phyloP scores from a whole-genome alignment of 805 yeast genomes.

The Myxozyma mucilagina region DNA sequence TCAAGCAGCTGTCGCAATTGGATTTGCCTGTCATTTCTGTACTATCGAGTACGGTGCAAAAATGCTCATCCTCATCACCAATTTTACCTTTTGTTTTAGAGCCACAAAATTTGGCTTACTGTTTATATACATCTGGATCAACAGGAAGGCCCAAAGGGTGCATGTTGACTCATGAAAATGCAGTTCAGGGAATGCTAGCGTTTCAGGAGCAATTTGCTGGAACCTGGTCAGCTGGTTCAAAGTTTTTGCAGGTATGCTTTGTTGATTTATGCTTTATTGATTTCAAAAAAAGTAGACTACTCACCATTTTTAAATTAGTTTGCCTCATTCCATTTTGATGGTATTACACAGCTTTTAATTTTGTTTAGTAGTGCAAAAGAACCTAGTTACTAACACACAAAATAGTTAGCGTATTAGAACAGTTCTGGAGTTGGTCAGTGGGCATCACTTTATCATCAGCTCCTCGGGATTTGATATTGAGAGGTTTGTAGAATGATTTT shows the following conservation, averaged over 20 bases:
- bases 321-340: constrained; percentile 37
- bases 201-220: constrained; percentile 31
- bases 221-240: constrained; percentile 18
- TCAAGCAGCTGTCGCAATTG: not conserved
- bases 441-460: constrained; percentile 34
- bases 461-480: constrained; percentile 31
- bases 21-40: not conserved
- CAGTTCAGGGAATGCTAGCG: constrained; percentile 36
- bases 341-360: not conserved
- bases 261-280: not conserved
- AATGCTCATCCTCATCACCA: not conserved
- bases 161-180: constrained; percentile 34
- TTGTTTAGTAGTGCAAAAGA: not conserved
- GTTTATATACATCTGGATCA: constrained; percentile 37
- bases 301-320: constrained; percentile 12
- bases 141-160: constrained; percentile 38
- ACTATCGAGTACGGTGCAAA: not conserved
- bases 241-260: constrained; percentile 24
- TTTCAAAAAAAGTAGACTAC: not conserved
- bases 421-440: constrained; percentile 36
- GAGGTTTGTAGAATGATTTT: not conserved
- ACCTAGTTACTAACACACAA: not conserved
- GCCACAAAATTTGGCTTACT: constrained; percentile 28
- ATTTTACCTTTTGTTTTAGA: not conserved
- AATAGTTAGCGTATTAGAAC: constrained; percentile 35